Evolutionary conservation across 371 early-diverging fungal species (phyloP).

Genomic region (Apophysomyces elegans): DNA sequence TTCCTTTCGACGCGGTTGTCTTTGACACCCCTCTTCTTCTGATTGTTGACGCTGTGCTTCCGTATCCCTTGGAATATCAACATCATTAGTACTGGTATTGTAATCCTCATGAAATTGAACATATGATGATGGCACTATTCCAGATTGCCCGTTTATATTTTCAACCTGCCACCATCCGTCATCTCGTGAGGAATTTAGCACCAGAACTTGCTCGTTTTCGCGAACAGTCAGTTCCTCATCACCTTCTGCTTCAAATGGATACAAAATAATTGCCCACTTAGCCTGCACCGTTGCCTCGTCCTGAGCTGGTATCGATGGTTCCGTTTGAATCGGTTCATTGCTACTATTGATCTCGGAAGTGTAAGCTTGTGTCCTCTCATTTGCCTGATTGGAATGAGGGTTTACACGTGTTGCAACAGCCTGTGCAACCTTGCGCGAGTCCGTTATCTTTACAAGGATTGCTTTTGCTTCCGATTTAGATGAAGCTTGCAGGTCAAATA

Average conservation of each 20-base stretch:
- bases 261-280: conserved; percentile 72
- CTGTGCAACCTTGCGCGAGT: conserved; percentile 25
- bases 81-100: conserved; percentile 13
- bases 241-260: conserved; percentile 73
- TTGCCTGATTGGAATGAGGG: background rate
- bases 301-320: background rate
- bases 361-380: background rate
- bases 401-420: conserved; percentile 20
- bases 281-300: conserved; percentile 34
- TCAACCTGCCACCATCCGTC: conserved; percentile 76
- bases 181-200: conserved; percentile 66
- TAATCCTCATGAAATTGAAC: conserved; percentile 46
- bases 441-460: conserved; percentile 59
- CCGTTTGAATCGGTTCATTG: background rate
- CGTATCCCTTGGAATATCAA: background rate
- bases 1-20: conserved; percentile 11
- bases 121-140: conserved; percentile 63
- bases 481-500: conserved; percentile 65
- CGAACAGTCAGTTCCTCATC: conserved; percentile 73
- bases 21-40: conserved; percentile 21
- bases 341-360: background rate
- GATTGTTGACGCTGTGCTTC: conserved; percentile 24
- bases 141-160: conserved; percentile 39
- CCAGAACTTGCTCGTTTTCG: conserved; percentile 75
- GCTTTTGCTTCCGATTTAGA: conserved; percentile 69